These are phyloP conservation scores for Orychophragmus violaceus DNA, from an alignment of 345 rosid species.

Conservation along the genomic window DNA sequence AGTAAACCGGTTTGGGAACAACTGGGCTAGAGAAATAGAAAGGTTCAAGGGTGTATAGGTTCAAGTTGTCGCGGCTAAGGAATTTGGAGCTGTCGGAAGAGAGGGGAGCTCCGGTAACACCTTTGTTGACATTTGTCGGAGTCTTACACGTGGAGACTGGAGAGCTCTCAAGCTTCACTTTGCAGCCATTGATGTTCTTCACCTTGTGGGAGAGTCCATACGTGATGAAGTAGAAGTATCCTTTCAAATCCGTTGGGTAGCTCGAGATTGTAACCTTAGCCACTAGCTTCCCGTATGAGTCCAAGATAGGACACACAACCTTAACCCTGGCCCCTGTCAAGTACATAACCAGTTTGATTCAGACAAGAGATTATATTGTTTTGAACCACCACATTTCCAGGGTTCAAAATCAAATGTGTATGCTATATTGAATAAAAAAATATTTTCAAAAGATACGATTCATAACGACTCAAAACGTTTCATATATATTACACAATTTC, in stretches of 20 bases:
- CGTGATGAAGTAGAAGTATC: slow-evolving; percentile 42
- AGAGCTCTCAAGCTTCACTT: slow-evolving; percentile 44
- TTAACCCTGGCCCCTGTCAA: slow-evolving; percentile 44
- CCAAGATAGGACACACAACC: slow-evolving; percentile 41
- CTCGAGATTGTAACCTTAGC: slow-evolving; percentile 36
- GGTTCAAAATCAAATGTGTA: not conserved
- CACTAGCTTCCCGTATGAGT: slow-evolving; percentile 41
- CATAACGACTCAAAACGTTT: no score
- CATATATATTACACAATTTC: not conserved
- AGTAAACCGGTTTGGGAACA: slow-evolving; percentile 16
- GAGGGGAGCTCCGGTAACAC: slow-evolving; percentile 42
- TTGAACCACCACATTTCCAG: not conserved
- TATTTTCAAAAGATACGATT: not conserved
- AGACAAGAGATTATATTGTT: not conserved
- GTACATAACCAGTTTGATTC: slow-evolving; percentile 9
- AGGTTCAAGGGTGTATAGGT: slow-evolving; percentile 35
- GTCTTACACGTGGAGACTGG: slow-evolving; percentile 37
- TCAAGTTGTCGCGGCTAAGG: slow-evolving; percentile 26
- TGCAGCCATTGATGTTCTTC: slow-evolving; percentile 45
- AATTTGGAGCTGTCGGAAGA: slow-evolving; percentile 27
- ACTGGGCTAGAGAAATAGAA: slow-evolving; percentile 26
- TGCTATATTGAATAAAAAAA: not conserved
- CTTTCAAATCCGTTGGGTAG: slow-evolving; percentile 42
- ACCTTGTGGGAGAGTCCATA: slow-evolving; percentile 19
- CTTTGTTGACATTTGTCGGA: slow-evolving; percentile 44